Conservation (phyloP, 2,329 filamentous ascomycete genomes). For the Sporothrix pallida region DNA sequence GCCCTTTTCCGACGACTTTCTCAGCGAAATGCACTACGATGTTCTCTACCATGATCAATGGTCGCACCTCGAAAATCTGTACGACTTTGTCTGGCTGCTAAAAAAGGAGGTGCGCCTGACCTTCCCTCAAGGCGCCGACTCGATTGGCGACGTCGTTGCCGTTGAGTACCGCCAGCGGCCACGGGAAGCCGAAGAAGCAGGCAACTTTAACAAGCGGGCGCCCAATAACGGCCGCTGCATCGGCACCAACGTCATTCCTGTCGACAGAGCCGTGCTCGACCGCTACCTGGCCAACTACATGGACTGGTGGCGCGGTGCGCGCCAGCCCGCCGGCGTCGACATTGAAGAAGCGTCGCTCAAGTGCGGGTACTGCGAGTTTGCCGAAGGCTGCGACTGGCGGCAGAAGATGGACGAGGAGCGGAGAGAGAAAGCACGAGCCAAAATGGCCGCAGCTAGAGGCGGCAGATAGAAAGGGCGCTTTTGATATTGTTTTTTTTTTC, state of each 20-base stretch:
- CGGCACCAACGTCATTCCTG: slow-evolving; percentile 65
- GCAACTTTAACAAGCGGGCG: neutral
- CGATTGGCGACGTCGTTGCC: slow-evolving; percentile 57
- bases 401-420: slow-evolving; percentile 67
- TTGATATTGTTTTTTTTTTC: neutral
- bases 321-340: slow-evolving; percentile 73
- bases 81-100: slow-evolving; percentile 55
- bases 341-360: slow-evolving; percentile 83
- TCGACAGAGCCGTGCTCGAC: slow-evolving; percentile 67
- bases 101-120: slow-evolving; percentile 56
- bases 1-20: slow-evolving; percentile 74
- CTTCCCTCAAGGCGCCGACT: slow-evolving; percentile 56
- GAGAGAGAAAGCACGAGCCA: slow-evolving; percentile 37
- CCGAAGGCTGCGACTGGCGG: slow-evolving; percentile 77
- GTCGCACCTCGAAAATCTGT: slow-evolving; percentile 52
- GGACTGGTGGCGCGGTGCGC: slow-evolving; percentile 82
- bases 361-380: slow-evolving; percentile 83
- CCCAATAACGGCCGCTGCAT: slow-evolving; percentile 50
- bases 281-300: slow-evolving; percentile 72
- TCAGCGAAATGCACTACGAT: slow-evolving; percentile 39
- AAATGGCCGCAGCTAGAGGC: slow-evolving; percentile 2
- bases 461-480: neutral
- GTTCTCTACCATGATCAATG: slow-evolving; percentile 15
- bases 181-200: slow-evolving; percentile 44
- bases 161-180: slow-evolving; percentile 56